Base-by-base conservation (phyloP, 352 stramenopile genomes). In the Phytophthora niederhauseri region DNA sequence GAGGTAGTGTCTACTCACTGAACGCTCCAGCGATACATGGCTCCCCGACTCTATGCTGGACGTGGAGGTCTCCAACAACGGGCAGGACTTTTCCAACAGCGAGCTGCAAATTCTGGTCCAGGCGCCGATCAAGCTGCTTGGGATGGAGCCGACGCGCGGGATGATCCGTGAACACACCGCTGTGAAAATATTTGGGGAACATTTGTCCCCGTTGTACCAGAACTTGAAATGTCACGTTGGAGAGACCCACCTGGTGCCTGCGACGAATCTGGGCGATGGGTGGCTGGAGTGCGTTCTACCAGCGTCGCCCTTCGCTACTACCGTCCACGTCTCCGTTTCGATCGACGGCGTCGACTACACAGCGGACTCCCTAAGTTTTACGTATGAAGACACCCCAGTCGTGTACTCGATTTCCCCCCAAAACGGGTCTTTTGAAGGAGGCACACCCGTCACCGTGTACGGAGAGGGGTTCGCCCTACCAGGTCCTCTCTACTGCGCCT, bases 11-110 rank as follows among this genome's bases (percentile, higher is more conserved):
- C 58, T 72, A 5, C 4, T 77, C n/a, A n/a, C 56, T 30, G 28
- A 78, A 51, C 2, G 45, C 4, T 26, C 58, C 2, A 49, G 19
- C 2, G 22, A 34, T 2, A 34, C 61, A 0, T 80, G 67, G 65
- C 19, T 60, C 14, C 17, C 48, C 0, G 67, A 59, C 1, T 58
- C 30, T 19, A 38, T 17, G 4, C 6, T 80, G 8, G 70, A 31
- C 24, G 62, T 98, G n/a, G 93, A 98, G 58, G 78, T 98, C 0
- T 93, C 87, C 2, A 97, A 94, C 45, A 99, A 99, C 61, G 90
- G 84, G 0, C 84, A 97, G 60, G 95, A 99, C 54, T 98, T 96
- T 51, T 98, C 91, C 4, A 83, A 90, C 48, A 93, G 73, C 30
- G 86, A 93, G 20, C 72, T 94, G 0, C 70, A 87, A 41, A 93